A percentile compares a stretch with the other conserved stretches of the same genome.
These are phyloP conservation scores for Wickerhamomyces sp. DNA, from an alignment of 1,139 yeast genomes.

Conservation along the genomic window DNA sequence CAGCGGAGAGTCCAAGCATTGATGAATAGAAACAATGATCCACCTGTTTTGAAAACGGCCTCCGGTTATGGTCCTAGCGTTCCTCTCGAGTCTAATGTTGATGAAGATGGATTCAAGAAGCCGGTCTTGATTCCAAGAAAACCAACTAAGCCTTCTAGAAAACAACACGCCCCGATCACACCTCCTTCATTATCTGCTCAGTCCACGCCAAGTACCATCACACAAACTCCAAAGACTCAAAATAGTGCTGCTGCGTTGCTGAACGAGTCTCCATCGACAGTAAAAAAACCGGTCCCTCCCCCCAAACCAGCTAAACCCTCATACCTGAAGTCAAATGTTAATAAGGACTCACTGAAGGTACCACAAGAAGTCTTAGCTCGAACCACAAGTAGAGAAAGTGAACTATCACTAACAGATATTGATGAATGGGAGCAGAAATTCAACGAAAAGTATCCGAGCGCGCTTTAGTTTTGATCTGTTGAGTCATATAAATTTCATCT, in stretches of 20 bases:
- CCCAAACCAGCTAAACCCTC: conserved; percentile 60
- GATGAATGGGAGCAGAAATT: conserved; percentile 53
- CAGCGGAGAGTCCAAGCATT: conserved; percentile 66
- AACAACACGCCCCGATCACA: conserved; percentile 10
- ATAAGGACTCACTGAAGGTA: background rate
- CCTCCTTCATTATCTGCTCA: conserved; percentile 24
- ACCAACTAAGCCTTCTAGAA: conserved; percentile 11
- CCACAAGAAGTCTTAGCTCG: conserved; percentile 1
- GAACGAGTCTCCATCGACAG: conserved; percentile 8
- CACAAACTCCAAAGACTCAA: conserved; percentile 14
- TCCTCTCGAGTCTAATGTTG: conserved; percentile 3
- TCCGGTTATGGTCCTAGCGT: conserved; percentile 60
- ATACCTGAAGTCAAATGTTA: conserved; percentile 35
- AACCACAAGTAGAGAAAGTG: conserved; percentile 34
- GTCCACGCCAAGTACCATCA: conserved; percentile 27
- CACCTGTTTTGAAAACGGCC: conserved; percentile 55
- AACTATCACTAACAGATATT: conserved; percentile 45
- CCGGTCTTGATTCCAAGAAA: conserved; percentile 17
- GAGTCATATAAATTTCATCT: too few species aligned
- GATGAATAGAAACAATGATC: conserved; percentile 41
- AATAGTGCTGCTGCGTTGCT: background rate
- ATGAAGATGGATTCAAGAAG: conserved; percentile 22
- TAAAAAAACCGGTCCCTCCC: conserved; percentile 37
- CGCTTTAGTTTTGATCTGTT: conserved; percentile 27
- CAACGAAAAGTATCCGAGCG: conserved; percentile 51